A percentile compares a stretch with the other conserved stretches of the same genome.
These are phyloP conservation scores for Tetracladium marchalianum DNA, from an alignment of 495 filamentous ascomycete species.

Conservation along the genomic window DNA sequence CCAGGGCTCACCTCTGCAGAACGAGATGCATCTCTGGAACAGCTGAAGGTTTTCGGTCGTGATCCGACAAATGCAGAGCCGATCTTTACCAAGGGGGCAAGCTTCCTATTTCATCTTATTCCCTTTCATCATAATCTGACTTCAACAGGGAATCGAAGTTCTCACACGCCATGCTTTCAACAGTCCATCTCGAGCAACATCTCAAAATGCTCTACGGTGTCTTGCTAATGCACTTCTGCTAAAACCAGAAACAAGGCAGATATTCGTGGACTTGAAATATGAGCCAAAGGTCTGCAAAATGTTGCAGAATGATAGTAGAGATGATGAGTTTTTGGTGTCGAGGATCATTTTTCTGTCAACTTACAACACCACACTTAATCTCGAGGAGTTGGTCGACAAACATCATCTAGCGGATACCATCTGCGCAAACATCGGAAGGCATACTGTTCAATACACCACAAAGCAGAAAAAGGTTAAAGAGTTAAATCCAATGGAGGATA, in stretches of 20 bases:
- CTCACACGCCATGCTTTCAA: constrained; percentile 66
- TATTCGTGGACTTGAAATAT: constrained; percentile 72
- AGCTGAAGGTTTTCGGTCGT: constrained; percentile 72
- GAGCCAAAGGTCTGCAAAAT: constrained; percentile 58
- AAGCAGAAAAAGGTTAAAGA: constrained; percentile 20
- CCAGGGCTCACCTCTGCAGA: constrained; percentile 33
- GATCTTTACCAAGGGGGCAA: constrained; percentile 69
- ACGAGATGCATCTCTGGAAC: constrained; percentile 50
- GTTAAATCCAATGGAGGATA: constrained; percentile 55
- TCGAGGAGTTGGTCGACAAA: constrained; percentile 57
- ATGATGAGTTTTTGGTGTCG: constrained; percentile 82
- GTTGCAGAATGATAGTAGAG: constrained; percentile 65
- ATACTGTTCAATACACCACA: constrained; percentile 45
- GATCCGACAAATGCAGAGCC: constrained; percentile 60
- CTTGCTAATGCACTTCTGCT: constrained; percentile 83
- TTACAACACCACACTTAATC: constrained; percentile 65
- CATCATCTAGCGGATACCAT: constrained; percentile 63
- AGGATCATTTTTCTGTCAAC: constrained; percentile 81
- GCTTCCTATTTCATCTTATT: constrained; percentile 6
- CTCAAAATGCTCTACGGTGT: constrained; percentile 71
- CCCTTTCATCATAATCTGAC: constrained; percentile 6
- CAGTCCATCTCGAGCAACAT: constrained; percentile 44
- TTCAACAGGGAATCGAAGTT: constrained; percentile 58
- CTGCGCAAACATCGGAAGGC: constrained; percentile 54
- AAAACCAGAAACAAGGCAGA: constrained; percentile 57